Evolutionary conservation across 176 grass and related monocot genomes (phyloP), one percentile per base, ranked within the genome.

Genomic region (Zoysia japonica): DNA sequence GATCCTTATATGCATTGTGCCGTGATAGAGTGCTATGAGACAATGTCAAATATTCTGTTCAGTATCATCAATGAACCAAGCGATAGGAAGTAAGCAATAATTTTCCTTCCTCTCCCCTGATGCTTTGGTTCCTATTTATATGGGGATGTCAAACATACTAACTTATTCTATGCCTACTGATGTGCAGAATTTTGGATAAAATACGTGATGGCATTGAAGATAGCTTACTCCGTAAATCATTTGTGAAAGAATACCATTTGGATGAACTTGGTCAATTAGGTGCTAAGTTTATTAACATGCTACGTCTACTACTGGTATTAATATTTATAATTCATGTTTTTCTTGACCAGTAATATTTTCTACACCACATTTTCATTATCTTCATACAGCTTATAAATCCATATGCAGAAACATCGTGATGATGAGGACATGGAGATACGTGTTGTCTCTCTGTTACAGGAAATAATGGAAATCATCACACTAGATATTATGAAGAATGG

Each of bases 381-480:
- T n/a, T n/a, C n/a, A n/a, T n/a, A n/a, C n/a, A n/a, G n/a, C n/a
- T n/a, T n/a, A n/a, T n/a, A n/a, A n/a, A n/a, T n/a, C n/a, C 37
- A 57, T 10, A 50, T 74, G 2, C 2, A 51, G 19, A 52, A 81
- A 49, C 0, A 68, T n/a, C n/a, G n/a, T n/a, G 77, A 82, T n/a
- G 43, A 91, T 78, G 84, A 89, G 11, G 86, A 86, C 11, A 47
- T 51, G 49, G 90, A 48, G 51, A 87, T 86, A 72, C 92, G 89
- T 11, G 91, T 99, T 72, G 86, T 80, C 50, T 91, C 89, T 93
- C 82, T 99, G 14, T 84, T 99, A 72, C 96, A 95, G 81, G 96
- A 99, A 70, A 95, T 90, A 77, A 93, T 99, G 92, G 96, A 95
- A 77, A 95, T 99, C 44, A 89, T 93, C 80, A 89, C 83, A 6